phyloP scores from a whole-genome alignment of 73 alveolate species.

The Paramecium bursaria region DNA sequence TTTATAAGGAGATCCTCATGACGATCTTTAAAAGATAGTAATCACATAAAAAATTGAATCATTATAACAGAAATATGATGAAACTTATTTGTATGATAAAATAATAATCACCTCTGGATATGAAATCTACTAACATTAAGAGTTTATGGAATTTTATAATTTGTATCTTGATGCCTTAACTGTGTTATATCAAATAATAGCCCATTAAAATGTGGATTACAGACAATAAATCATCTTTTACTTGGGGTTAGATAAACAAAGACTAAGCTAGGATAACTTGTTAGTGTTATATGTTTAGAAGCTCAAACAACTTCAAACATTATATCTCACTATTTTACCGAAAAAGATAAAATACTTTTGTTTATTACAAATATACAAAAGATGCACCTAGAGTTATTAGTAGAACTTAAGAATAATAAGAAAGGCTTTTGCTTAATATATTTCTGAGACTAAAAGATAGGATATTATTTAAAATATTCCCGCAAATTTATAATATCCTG shows the following conservation, averaged over 20 bases:
- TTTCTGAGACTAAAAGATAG: constrained; percentile 20
- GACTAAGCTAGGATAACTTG: background rate
- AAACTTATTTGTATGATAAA: constrained; percentile 46
- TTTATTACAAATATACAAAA: background rate
- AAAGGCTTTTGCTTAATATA: constrained; percentile 23
- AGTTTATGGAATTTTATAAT: background rate
- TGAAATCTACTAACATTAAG: constrained; percentile 1
- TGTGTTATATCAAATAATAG: constrained; percentile 1
- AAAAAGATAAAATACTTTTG: background rate
- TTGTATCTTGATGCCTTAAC: constrained; percentile 18
- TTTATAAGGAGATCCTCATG: too few species aligned
- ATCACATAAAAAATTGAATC: too few species aligned
- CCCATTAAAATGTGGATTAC: background rate
- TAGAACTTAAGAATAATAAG: constrained; percentile 29
- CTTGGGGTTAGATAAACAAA: background rate
- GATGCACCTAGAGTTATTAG: background rate
- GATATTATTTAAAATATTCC: constrained; percentile 8
- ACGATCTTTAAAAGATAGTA: too few species aligned
- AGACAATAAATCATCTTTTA: background rate
- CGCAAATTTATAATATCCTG: background rate
- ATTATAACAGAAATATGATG: too few species aligned
- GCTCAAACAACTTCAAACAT: background rate
- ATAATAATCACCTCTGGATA: constrained; percentile 10
- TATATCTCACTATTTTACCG: background rate
- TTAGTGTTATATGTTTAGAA: too few species aligned